Conservation (phyloP, 306 rosid species). For the Trifolium repens region DNA sequence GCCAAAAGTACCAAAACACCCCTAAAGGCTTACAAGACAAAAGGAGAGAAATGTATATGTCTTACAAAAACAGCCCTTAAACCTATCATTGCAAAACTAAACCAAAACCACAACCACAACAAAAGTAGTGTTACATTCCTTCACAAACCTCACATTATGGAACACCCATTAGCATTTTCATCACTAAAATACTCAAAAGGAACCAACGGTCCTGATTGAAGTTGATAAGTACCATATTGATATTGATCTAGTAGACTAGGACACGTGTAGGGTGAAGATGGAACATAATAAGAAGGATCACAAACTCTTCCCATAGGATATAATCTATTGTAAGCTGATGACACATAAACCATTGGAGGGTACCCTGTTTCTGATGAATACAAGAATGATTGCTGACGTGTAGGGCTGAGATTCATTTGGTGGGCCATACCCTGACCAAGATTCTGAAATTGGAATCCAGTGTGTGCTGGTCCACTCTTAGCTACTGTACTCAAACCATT, state of each 20-base stretch:
- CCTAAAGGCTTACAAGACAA: conserved; percentile 6
- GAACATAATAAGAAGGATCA: conserved; percentile 47
- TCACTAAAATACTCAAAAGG: conserved; percentile 76
- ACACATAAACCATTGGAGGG: conserved; percentile 44
- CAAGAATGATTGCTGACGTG: conserved; percentile 46
- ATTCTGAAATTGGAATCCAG: conserved; percentile 52
- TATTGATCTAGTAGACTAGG: conserved; percentile 43
- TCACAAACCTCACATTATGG: conserved; percentile 73
- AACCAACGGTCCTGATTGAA: conserved; percentile 50
- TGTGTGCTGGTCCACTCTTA: conserved; percentile 45
- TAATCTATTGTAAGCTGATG: conserved; percentile 47
- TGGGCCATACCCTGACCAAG: conserved; percentile 33
- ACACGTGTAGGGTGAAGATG: conserved; percentile 51
- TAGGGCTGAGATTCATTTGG: conserved; percentile 48
- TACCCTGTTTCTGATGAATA: conserved; percentile 38
- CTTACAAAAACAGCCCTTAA: conserved; percentile 6
- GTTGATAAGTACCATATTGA: conserved; percentile 31
- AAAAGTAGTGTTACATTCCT: conserved; percentile 13
- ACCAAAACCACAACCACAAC: no score
- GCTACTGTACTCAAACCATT: conserved; percentile 28
- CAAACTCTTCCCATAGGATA: conserved; percentile 49
- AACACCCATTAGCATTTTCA: conserved; percentile 80
- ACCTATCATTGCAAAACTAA: conserved; percentile 31
- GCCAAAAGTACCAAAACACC: conserved; percentile 16
- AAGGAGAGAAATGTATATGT: not conserved